Base-by-base conservation (phyloP, 768 basidiomycete genomes). In the Hortiboletus campestris region DNA sequence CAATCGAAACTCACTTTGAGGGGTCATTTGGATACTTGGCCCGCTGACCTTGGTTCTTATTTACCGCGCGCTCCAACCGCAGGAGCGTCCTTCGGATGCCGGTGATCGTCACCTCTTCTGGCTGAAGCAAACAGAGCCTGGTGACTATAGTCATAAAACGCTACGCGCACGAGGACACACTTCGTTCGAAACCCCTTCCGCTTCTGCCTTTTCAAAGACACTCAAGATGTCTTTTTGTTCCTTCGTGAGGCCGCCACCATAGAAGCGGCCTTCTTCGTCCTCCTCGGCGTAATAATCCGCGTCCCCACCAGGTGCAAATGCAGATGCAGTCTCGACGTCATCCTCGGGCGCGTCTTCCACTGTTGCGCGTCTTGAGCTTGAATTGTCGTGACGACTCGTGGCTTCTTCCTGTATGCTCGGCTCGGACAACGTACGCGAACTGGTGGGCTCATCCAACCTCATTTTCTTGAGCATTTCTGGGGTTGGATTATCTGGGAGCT, bases 151-250 rank as follows among this genome's bases (percentile, higher is more conserved):
- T 46, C 51, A 34, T 49, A 16, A 31, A 16, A 19, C 49, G 3
- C 28, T 19, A 34, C 36, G 53, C 45, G 36, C 13, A 50, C 39
- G 31, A 49, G 41, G 46, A 77, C 86, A 66, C 72, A 91, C 92
- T 57, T 88, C 86, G 50, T 87, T 86, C 41, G 81, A 78, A 17
- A 75, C 78, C 19, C 80, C 85, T 40, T 85, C 84, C 10, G 80
- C 82, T 43, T 79, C 84, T 7, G 85, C 81, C 48, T 75, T 80
- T 62, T 98, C 96, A 69, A 99, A 96, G 56, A 99, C 95, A 61
- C 91, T 93, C 54, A 99, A 68, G 38, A 99, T 98, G 53, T 94
- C 87, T 68, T 98, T 95, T 75, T 99, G 97, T 67, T 94, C 89
- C 38, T 79, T 81, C 2, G 93, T 95, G 57, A 99, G 75, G 2